Evolutionary conservation across 352 stramenopile genomes (phyloP).

Genomic region (Pythium aphanidermatum): DNA sequence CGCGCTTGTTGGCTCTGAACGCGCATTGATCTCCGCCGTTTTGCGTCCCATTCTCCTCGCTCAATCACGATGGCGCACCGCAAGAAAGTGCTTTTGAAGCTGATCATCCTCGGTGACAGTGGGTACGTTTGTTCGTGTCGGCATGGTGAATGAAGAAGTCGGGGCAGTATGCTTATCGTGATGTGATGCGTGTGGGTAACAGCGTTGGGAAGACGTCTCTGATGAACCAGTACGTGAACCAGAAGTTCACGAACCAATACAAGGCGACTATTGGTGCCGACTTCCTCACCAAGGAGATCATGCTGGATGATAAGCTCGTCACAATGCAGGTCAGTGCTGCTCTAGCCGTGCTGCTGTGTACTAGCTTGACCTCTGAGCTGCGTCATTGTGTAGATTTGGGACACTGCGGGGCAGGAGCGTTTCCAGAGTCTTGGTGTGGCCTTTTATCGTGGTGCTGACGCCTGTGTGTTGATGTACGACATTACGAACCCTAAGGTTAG

Average conservation of each 20-base stretch:
- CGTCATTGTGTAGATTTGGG: constrained; percentile 92
- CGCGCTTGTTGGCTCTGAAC: too few species aligned
- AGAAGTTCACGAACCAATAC: constrained; percentile 99
- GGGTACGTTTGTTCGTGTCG: constrained; percentile 64
- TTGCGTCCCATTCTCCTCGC: too few species aligned
- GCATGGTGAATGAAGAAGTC: too few species aligned
- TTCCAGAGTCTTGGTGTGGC: constrained; percentile 97
- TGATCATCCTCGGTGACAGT: constrained; percentile 98
- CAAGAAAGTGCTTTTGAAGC: constrained; percentile 97
- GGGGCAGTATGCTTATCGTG: not conserved
- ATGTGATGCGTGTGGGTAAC: not conserved
- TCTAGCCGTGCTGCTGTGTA: not conserved
- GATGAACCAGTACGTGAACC: constrained; percentile 99
- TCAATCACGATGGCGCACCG: constrained; percentile 65
- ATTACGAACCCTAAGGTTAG: constrained; percentile 97
- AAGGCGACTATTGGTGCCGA: constrained; percentile 99
- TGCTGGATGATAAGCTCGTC: constrained; percentile 94
- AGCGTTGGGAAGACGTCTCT: constrained; percentile 99
- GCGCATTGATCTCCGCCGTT: not conserved
- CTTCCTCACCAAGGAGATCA: constrained; percentile 97
- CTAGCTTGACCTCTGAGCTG: not conserved
- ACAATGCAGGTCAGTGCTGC: constrained; percentile 81
- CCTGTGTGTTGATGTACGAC: constrained; percentile 98
- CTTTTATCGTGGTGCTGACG: constrained; percentile 98
- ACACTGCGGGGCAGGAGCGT: constrained; percentile 98